Evolutionary conservation across 2,329 filamentous ascomycete species (phyloP).

Genomic region (Ophiostoma tasmaniense): DNA sequence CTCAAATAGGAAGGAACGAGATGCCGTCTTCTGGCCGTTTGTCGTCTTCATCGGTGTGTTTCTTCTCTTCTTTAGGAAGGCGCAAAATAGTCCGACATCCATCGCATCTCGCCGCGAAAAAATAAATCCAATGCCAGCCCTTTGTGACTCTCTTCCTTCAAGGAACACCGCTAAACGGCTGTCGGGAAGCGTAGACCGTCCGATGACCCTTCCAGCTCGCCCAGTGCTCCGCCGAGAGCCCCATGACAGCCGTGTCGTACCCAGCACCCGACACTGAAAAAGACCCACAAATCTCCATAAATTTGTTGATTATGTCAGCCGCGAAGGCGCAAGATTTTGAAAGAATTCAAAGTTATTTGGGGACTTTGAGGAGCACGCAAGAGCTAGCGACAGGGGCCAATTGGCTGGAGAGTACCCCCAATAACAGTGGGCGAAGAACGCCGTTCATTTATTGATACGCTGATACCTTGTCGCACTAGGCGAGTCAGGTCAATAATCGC

Average conservation of each 20-base stretch:
- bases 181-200: slow-evolving; percentile 2
- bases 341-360: not conserved
- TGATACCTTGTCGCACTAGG: not conserved
- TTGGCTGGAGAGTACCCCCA: not conserved
- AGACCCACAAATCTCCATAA: not conserved
- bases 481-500: not conserved
- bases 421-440: not conserved
- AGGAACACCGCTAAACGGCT: not conserved
- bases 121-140: not conserved
- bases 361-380: slow-evolving; percentile 1
- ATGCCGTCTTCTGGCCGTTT: not conserved
- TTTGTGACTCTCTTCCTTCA: not conserved
- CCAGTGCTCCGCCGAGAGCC: slow-evolving; percentile 7
- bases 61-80: not conserved
- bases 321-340: not conserved
- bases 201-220: not conserved
- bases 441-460: not conserved
- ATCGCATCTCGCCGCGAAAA: not conserved
- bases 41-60: not conserved
- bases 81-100: not conserved
- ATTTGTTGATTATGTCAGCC: not conserved
- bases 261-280: not conserved
- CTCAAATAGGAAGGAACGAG: not conserved
- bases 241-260: slow-evolving; percentile 6
- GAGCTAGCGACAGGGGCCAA: not conserved